Conservation (phyloP, 306 rosid species). For the Vigna unguiculata region DNA sequence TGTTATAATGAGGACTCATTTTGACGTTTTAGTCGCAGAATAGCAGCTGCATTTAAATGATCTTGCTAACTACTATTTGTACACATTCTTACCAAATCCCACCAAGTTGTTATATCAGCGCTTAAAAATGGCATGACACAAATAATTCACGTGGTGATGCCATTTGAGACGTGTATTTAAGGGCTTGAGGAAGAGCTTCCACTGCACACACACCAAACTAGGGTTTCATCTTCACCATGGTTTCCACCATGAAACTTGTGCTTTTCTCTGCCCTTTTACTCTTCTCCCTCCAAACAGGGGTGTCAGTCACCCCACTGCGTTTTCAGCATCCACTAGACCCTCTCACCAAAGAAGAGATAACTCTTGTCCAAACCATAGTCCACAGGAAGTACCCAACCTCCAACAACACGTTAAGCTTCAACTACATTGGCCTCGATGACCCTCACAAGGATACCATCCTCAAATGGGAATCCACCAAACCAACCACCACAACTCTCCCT, state of each 20-base stretch:
- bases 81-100: no score
- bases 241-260: slow-evolving; percentile 7
- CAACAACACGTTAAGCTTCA: slow-evolving; percentile 20
- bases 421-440: slow-evolving; percentile 48
- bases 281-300: slow-evolving; percentile 18
- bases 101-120: no score
- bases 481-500: not conserved
- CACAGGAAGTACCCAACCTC: slow-evolving; percentile 34
- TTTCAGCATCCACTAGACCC: slow-evolving; percentile 52
- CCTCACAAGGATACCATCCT: slow-evolving; percentile 40
- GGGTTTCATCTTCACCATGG: not conserved
- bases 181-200: no score
- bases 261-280: slow-evolving; percentile 11
- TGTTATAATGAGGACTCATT: no score
- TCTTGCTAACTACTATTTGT: no score
- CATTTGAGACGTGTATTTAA: no score
- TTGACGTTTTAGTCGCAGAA: no score
- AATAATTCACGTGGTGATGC: no score
- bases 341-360: slow-evolving; percentile 35
- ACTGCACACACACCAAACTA: no score
- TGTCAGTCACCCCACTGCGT: not conserved
- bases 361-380: slow-evolving; percentile 37
- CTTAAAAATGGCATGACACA: no score
- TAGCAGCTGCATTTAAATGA: no score
- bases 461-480: slow-evolving; percentile 31